These are phyloP conservation scores for Colletotrichum sidae DNA, from an alignment of 2,329 filamentous ascomycete species.

Conservation along the genomic window DNA sequence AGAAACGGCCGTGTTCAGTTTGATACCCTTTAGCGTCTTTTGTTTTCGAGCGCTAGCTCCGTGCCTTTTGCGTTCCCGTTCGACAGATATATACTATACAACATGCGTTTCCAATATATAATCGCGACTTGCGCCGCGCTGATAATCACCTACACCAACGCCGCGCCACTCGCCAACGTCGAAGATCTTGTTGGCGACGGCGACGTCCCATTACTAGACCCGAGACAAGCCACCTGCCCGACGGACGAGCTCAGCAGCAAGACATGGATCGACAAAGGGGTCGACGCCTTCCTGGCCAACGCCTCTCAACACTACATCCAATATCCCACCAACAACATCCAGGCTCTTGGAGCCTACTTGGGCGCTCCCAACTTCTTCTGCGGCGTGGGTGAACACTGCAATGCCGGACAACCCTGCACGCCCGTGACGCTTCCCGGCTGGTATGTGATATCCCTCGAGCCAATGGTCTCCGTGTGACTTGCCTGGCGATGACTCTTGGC, in stretches of 20 bases:
- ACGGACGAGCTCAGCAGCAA: conserved; percentile 1
- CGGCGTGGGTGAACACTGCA: conserved; percentile 30
- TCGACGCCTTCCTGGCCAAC: conserved; percentile 4
- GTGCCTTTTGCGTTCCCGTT: neutral
- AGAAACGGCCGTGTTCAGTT: conserved; percentile 2
- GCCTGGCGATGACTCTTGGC: too few relatives aligned
- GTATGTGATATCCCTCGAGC: conserved; percentile 3
- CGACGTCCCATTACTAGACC: neutral
- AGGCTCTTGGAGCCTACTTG: conserved; percentile 29
- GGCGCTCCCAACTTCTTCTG: conserved; percentile 38
- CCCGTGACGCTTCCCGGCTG: conserved; percentile 33
- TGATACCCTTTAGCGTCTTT: conserved; percentile 1
- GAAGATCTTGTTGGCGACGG: neutral
- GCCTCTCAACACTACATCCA: conserved; percentile 1
- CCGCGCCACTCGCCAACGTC: neutral
- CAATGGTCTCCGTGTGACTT: too few relatives aligned
- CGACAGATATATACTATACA: neutral
- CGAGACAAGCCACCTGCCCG: neutral
- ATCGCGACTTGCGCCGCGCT: neutral
- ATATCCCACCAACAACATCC: conserved; percentile 26
- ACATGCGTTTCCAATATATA: conserved; percentile 12
- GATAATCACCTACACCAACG: neutral
- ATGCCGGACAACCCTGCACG: conserved; percentile 37
- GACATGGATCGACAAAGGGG: conserved; percentile 8
- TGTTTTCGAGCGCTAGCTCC: neutral